phyloP scores from a whole-genome alignment of 176 grass and related monocot genomes.

The Aegilops bicornis region DNA sequence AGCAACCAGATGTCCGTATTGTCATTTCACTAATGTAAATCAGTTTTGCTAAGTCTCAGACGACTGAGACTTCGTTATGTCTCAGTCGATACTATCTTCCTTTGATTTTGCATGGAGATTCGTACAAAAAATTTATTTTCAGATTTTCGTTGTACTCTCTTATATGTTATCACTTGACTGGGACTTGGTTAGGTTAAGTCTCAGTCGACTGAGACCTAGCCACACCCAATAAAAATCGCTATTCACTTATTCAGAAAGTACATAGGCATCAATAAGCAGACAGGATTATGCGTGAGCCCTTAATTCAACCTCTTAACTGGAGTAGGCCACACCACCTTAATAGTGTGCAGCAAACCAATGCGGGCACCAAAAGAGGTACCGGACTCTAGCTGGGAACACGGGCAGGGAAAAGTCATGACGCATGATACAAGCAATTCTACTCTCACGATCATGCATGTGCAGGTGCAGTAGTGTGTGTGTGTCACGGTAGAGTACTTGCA shows the following conservation, averaged over 20 bases:
- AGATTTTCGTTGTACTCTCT: too few species aligned
- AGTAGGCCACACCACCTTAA: conserved; percentile 5
- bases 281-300: not conserved
- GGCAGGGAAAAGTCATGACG: conserved; percentile 23
- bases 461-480: not conserved
- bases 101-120: too few species aligned
- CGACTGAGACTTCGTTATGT: too few species aligned
- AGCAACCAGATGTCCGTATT: too few species aligned
- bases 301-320: conserved; percentile 15
- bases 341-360: conserved; percentile 20
- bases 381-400: conserved; percentile 29
- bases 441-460: conserved; percentile 30
- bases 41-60: too few species aligned
- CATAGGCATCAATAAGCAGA: conserved; percentile 1
- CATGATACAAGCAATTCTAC: conserved; percentile 36
- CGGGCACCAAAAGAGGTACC: conserved; percentile 6
- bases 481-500: conserved; percentile 28
- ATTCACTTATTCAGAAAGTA: not conserved
- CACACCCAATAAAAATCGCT: too few species aligned
- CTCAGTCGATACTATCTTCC: too few species aligned
- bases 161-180: too few species aligned
- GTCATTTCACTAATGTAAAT: too few species aligned
- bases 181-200: too few species aligned
- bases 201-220: too few species aligned
- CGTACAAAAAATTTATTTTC: too few species aligned